Percentiles rank a stretch among this genome's conserved stretches.
Conservation (phyloP, 2,329 filamentous ascomycete genomes). For the Aspergillus aculeatinus region DNA sequence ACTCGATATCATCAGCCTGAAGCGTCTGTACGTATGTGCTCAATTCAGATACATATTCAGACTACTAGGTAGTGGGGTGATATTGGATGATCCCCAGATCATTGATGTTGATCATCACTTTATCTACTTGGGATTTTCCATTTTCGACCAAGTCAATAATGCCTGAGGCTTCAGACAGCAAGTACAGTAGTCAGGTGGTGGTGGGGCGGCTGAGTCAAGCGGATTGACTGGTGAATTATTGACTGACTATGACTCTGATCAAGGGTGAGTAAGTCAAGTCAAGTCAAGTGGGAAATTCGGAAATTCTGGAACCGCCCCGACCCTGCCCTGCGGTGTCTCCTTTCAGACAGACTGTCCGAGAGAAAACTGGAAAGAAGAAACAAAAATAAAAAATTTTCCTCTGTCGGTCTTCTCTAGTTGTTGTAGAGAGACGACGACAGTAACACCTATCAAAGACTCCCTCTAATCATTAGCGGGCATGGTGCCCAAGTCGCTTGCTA, state of each 20-base stretch:
- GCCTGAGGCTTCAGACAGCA: background rate
- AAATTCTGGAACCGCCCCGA: background rate
- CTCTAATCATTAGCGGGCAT: slow-evolving; percentile 27
- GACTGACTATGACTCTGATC: background rate
- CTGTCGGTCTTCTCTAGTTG: background rate
- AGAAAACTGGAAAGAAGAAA: background rate
- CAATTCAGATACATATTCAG: background rate
- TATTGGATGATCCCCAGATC: background rate
- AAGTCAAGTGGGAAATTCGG: background rate
- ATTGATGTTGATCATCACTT: background rate
- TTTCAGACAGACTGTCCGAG: background rate
- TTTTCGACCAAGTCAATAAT: background rate
- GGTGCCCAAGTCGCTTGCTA: slow-evolving; percentile 33
- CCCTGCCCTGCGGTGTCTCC: background rate
- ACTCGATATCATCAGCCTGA: background rate
- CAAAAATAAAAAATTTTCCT: background rate
- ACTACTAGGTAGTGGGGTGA: background rate
- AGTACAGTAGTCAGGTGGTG: background rate
- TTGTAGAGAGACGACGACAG: background rate
- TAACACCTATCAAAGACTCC: background rate
- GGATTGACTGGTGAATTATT: background rate
- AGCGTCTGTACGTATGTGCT: background rate
- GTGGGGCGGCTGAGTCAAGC: background rate
- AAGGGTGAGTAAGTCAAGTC: background rate
- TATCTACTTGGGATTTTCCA: no score